Conservation (phyloP, 495 filamentous ascomycete genomes). For the Aspergillus indologenus region DNA sequence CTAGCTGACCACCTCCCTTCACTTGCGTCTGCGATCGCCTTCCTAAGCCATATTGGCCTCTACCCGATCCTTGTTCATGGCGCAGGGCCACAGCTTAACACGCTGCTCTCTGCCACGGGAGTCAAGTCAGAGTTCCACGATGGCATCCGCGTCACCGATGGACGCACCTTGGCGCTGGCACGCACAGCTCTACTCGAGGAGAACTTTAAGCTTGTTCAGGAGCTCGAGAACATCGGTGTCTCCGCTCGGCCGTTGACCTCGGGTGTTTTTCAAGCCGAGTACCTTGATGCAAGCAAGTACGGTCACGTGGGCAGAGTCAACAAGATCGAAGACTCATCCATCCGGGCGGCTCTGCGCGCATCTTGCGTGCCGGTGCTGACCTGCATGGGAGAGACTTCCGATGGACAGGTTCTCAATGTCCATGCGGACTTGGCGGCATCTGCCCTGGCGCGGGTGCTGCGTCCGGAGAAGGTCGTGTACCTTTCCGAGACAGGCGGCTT, state of each 20-base stretch:
- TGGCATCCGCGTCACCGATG: slow-evolving; percentile 93
- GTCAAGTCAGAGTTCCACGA: slow-evolving; percentile 96
- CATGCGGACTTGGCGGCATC: slow-evolving; percentile 96
- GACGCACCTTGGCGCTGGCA: slow-evolving; percentile 87
- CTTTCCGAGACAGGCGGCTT: slow-evolving; percentile 96
- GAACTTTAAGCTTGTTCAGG: slow-evolving; percentile 94
- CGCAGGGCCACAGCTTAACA: slow-evolving; percentile 94
- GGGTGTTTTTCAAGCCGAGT: slow-evolving; percentile 92
- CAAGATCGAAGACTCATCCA: slow-evolving; percentile 82
- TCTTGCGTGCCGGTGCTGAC: slow-evolving; percentile 95
- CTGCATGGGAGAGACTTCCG: slow-evolving; percentile 91
- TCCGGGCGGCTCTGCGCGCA: slow-evolving; percentile 86
- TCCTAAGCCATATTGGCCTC: slow-evolving; percentile 92
- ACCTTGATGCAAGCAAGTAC: slow-evolving; percentile 91
- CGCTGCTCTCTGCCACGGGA: slow-evolving; percentile 82
- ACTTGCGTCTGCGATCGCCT: slow-evolving; percentile 80
- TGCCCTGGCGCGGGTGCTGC: slow-evolving; percentile 81
- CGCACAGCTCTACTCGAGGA: slow-evolving; percentile 90
- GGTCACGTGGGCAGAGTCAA: slow-evolving; percentile 93
- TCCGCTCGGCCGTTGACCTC: slow-evolving; percentile 87
- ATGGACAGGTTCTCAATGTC: slow-evolving; percentile 96
- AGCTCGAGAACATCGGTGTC: slow-evolving; percentile 85
- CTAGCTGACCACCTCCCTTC: slow-evolving; percentile 91
- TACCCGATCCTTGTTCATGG: slow-evolving; percentile 97
- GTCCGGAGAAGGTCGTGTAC: slow-evolving; percentile 97